These are phyloP conservation scores for rapeseed (Brassica napus) DNA, from an alignment of 345 rosid species.

Conservation along the genomic window Da-Ae NC_063438.1:24681001-24681500, in stretches of 20 bases:
- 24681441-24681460: no score
- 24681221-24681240: no score
- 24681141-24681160: not conserved
- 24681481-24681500: no score
- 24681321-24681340: not conserved
- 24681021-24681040: not conserved
- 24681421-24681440: no score
- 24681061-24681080: not conserved
- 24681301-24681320: not conserved
- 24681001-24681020: not conserved
- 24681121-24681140: not conserved
- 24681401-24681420: no score
- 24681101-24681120: not conserved
- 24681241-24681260: no score
- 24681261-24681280: not conserved
- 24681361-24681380: no score
- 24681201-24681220: not conserved
- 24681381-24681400: no score
- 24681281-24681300: no score
- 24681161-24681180: not conserved
- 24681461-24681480: no score
- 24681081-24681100: constrained; percentile 19
- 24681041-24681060: constrained; percentile 6
- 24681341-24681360: no score
- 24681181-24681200: not conserved